These are phyloP conservation scores for Moesziomyces parantarcticus DNA, from an alignment of 1,284 basidiomycete species.

Conservation along the genomic window DNA sequence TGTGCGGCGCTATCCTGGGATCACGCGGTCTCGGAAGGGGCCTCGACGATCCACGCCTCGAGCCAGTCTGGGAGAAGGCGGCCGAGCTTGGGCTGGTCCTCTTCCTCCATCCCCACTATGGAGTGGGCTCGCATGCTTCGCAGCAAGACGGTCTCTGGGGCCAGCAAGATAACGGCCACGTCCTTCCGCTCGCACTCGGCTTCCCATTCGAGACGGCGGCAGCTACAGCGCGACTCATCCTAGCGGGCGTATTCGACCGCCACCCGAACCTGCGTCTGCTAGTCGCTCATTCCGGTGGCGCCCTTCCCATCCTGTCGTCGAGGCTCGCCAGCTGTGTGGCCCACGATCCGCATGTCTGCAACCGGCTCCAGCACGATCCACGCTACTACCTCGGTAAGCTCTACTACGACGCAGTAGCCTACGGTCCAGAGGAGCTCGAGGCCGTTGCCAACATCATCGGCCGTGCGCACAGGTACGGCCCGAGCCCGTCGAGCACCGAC, in stretches of 20 bases:
- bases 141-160: slow-evolving; percentile 72
- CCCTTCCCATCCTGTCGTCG: slow-evolving; percentile 80
- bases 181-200: slow-evolving; percentile 82
- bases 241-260: slow-evolving; percentile 81
- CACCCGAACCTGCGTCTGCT: slow-evolving; percentile 79
- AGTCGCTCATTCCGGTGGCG: slow-evolving; percentile 85
- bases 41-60: slow-evolving; percentile 76
- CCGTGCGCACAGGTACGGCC: slow-evolving; percentile 72
- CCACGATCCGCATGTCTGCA: slow-evolving; percentile 81
- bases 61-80: slow-evolving; percentile 78
- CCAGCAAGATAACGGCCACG: slow-evolving; percentile 81
- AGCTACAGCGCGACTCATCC: slow-evolving; percentile 81
- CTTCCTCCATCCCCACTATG: slow-evolving; percentile 47
- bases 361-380: slow-evolving; percentile 81
- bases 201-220: slow-evolving; percentile 89
- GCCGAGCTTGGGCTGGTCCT: slow-evolving; percentile 28
- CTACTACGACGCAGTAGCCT: slow-evolving; percentile 83
- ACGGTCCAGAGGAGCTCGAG: slow-evolving; percentile 82
- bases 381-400: slow-evolving; percentile 78
- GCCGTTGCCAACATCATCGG: slow-evolving; percentile 79
- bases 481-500: neutral
- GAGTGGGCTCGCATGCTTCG: slow-evolving; percentile 18
- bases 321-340: slow-evolving; percentile 82
- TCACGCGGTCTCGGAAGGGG: slow-evolving; percentile 81
- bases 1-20: slow-evolving; percentile 82